Evolutionary conservation across 129 eudicot genomes (phyloP).

Genomic region (Tagetes patula): DNA sequence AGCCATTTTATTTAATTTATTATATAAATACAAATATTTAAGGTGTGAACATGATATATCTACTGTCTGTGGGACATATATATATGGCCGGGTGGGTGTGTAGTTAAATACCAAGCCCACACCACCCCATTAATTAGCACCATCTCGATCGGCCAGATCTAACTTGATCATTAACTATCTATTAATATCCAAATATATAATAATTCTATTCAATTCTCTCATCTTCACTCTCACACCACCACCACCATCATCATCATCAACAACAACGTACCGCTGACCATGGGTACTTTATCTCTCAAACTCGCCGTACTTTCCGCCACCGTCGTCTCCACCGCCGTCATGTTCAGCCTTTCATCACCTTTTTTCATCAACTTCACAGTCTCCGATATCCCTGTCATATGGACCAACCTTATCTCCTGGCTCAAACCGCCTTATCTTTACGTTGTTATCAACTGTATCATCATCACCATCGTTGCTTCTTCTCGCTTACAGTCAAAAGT

Average conservation of each 20-base stretch:
- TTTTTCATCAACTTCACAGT: constrained; percentile 33
- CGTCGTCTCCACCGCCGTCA: constrained; percentile 55
- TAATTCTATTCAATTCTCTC: neutral
- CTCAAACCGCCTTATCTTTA: constrained; percentile 76
- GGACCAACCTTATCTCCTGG: constrained; percentile 55
- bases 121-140: constrained; percentile 29
- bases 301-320: constrained; percentile 49
- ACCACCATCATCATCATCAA: constrained; percentile 13
- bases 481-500: constrained; percentile 50
- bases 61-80: constrained; percentile 13
- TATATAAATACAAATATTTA: neutral
- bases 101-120: constrained; percentile 37
- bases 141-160: constrained; percentile 24
- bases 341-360: constrained; percentile 44
- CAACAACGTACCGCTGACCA: neutral
- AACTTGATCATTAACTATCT: neutral
- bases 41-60: constrained; percentile 28
- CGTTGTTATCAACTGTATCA: constrained; percentile 74
- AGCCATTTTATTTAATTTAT: neutral
- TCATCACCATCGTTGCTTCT: constrained; percentile 79
- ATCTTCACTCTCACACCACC: constrained; percentile 24
- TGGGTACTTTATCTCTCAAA: constrained; percentile 41
- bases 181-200: neutral
- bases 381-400: constrained; percentile 42
- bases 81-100: neutral